Percentiles rank a stretch among this genome's conserved stretches.
These are phyloP conservation scores for Trematosphaeria pertusa DNA, from an alignment of 2,329 filamentous ascomycete species.

Conservation along the genomic window DNA sequence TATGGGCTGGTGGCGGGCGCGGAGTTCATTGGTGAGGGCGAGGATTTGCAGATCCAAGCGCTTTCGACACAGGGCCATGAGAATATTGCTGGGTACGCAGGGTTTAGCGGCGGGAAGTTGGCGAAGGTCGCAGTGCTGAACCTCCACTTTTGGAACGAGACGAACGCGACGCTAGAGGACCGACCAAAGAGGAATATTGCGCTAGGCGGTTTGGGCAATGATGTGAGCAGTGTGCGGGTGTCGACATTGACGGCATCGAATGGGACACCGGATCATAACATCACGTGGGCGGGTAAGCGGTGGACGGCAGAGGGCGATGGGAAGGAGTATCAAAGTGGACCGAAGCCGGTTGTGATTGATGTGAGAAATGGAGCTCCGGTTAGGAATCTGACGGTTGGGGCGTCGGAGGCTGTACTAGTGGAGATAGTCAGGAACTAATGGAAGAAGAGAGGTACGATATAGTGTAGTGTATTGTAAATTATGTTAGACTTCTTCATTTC, in stretches of 20 bases:
- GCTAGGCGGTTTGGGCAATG: not conserved
- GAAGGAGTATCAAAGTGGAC: not conserved
- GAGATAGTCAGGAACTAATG: not conserved
- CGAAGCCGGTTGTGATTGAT: not conserved
- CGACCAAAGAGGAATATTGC: not conserved
- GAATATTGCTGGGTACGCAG: not conserved
- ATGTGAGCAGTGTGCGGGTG: not conserved
- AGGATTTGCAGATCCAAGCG: not conserved
- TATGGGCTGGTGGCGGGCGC: not conserved
- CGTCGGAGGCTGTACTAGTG: not conserved
- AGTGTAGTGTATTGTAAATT: too few species aligned
- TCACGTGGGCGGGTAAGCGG: not conserved
- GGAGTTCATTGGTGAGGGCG: not conserved
- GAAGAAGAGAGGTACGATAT: too few species aligned
- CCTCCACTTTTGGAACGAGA: not conserved
- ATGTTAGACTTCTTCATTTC: too few species aligned
- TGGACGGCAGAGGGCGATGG: not conserved
- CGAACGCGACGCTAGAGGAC: not conserved
- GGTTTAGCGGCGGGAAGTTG: not conserved
- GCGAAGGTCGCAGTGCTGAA: not conserved
- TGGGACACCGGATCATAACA: not conserved
- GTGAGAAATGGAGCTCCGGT: not conserved
- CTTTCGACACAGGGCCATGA: not conserved
- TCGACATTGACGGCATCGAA: not conserved
- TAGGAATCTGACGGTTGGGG: not conserved